These are phyloP conservation scores for Ehretia macrophylla DNA, from an alignment of 257 asterid genomes.

Conservation along the genomic window DNA sequence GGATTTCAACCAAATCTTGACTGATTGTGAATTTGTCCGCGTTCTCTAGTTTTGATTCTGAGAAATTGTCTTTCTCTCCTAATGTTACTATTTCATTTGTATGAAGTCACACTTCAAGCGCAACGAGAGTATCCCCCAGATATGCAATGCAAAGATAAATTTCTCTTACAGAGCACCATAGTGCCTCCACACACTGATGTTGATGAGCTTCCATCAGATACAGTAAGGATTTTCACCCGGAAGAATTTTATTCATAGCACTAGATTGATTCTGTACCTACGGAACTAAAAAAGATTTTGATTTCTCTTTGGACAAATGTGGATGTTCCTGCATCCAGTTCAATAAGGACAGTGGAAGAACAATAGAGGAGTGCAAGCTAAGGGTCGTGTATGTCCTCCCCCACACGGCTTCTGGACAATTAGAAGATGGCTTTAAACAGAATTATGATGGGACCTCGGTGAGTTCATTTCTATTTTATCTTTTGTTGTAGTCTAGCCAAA, in stretches of 20 bases:
- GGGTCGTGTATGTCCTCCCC: constrained; percentile 54
- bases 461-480: constrained; percentile 13
- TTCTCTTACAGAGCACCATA: constrained; percentile 60
- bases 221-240: constrained; percentile 34
- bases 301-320: constrained; percentile 13
- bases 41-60: too few species aligned
- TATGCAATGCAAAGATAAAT: constrained; percentile 82
- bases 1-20: background rate
- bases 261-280: constrained; percentile 1
- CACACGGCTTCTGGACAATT: constrained; percentile 24
- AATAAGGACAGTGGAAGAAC: constrained; percentile 51
- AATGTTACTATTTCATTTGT: constrained; percentile 12
- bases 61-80: background rate
- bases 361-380: constrained; percentile 68
- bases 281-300: background rate
- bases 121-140: constrained; percentile 68
- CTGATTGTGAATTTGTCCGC: too few species aligned
- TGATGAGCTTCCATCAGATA: constrained; percentile 61
- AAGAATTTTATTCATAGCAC: background rate
- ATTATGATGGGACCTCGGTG: constrained; percentile 31
- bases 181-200: constrained; percentile 49
- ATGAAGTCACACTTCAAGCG: constrained; percentile 78
- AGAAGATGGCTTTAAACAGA: constrained; percentile 27
- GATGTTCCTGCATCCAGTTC: constrained; percentile 40
- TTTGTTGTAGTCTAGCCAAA: background rate